These are phyloP conservation scores for Trametes villosa DNA, from an alignment of 768 basidiomycete species.

Conservation along the genomic window DNA sequence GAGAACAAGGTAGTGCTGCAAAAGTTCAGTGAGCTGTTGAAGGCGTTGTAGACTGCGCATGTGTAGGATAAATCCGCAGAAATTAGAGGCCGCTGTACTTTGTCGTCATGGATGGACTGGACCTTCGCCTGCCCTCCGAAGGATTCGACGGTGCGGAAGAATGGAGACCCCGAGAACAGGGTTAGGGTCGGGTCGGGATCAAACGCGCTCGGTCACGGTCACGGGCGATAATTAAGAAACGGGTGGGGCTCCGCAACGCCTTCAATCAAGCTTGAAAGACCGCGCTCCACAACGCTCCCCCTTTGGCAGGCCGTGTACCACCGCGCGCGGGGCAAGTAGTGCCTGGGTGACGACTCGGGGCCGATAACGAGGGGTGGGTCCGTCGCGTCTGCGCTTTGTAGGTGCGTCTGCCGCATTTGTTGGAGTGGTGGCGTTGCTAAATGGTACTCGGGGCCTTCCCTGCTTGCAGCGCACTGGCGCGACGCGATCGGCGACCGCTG, in stretches of 20 bases:
- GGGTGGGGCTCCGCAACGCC: neutral
- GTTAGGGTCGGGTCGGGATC: constrained; percentile 1
- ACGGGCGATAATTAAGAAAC: neutral
- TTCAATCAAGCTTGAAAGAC: constrained; percentile 7
- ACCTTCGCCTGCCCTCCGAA: no score
- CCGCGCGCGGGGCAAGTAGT: neutral
- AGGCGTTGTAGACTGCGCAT: constrained; percentile 25
- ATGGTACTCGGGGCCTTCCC: neutral
- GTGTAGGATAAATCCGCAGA: neutral
- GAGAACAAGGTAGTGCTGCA: constrained; percentile 71
- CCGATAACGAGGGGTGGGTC: no score
- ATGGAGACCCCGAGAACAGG: neutral
- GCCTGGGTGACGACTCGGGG: neutral
- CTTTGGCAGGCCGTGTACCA: neutral
- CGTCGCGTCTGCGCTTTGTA: no score
- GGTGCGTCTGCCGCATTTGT: neutral
- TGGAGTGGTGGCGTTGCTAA: constrained; percentile 19
- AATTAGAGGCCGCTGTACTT: neutral
- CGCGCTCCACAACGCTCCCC: constrained; percentile 12
- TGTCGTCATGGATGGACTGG: no score
- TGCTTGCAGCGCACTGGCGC: neutral
- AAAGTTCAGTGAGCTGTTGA: constrained; percentile 56
- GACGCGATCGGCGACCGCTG: constrained; percentile 17
- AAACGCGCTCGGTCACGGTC: neutral
- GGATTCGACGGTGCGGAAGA: no score